These are phyloP conservation scores for Geotrichum fermentans DNA, from an alignment of 1,139 yeast genomes.

Conservation along the genomic window DNA sequence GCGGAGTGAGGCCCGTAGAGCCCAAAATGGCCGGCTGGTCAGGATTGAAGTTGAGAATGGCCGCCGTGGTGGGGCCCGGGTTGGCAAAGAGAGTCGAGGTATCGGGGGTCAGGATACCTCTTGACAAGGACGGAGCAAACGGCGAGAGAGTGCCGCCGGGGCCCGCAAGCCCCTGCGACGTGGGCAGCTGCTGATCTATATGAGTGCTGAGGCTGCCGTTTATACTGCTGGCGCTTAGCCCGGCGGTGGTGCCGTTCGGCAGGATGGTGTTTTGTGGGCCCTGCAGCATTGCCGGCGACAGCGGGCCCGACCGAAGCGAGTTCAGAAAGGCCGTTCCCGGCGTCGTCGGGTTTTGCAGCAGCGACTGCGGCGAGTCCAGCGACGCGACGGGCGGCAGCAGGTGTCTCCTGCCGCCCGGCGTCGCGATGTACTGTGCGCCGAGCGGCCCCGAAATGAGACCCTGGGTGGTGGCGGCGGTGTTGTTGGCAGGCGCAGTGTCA, in stretches of 20 bases:
- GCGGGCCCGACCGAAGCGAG: conserved; percentile 33
- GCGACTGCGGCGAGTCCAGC: conserved; percentile 36
- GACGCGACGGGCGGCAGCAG: conserved; percentile 38
- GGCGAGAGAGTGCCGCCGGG: conserved; percentile 35
- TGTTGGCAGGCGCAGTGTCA: conserved; percentile 25
- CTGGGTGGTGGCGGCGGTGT: conserved; percentile 18
- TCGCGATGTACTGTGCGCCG: conserved; percentile 24
- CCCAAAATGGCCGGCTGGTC: conserved; percentile 16
- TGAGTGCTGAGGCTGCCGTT: conserved; percentile 13
- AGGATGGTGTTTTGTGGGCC: conserved; percentile 28
- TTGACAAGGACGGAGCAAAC: conserved; percentile 7
- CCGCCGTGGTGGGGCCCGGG: conserved; percentile 40
- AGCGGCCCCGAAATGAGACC: conserved; percentile 6
- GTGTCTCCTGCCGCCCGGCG: conserved; percentile 35
- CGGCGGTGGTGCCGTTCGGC: conserved; percentile 3
- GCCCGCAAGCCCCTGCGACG: conserved; percentile 17
- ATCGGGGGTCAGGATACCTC: conserved; percentile 28
- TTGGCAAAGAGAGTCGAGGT: conserved; percentile 38
- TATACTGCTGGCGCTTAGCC: neutral
- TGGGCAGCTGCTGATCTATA: conserved; percentile 9
- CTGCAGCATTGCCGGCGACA: conserved; percentile 36
- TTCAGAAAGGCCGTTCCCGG: conserved; percentile 28
- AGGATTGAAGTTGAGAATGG: conserved; percentile 32
- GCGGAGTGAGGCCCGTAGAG: conserved; percentile 19
- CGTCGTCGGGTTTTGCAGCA: conserved; percentile 21